Base-by-base conservation (phyloP, 73 alveolate genomes). In the Urostyla sp. region DNA sequence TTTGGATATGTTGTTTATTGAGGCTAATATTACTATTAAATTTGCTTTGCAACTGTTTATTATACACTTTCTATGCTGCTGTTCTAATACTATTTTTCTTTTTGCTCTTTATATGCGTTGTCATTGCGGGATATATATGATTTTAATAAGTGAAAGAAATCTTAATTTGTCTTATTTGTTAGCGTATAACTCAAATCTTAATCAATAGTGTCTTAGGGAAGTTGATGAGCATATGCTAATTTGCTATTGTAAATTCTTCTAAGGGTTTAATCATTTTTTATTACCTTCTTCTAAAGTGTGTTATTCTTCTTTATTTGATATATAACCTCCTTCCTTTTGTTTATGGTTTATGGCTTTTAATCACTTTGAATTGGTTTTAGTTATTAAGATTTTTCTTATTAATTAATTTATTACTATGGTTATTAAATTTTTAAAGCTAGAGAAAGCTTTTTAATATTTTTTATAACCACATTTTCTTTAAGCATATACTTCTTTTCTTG, bases 151-250 rank as follows among this genome's bases (percentile, higher is more conserved):
- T 69, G 72, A 30, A 69, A 69, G 72, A 69, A 69, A 20, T 69
- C 83, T 36, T 69, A 16, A 35, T 69, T 69, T 5, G 67, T 28
- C 35, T 69, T 69, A 49, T 69, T 56, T 6, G 69, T 69, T 24
- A 69, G 31, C 27, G 83, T 69, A 46, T 24, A 69, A 4, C 66
- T 37, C 16, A 69, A 31, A 20, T 69, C 83, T 28, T 69, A 6
- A 28, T 63, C 79, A 6, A 63, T 63, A 8, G n/a, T 13, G 44
- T 38, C 24, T 28, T 6, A 13, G 2, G 79, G 21, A 3, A 53
- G 27, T 27, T 69, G 55, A 27, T 48, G 69, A 30, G 44, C 40
- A 23, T 69, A 69, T 31, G 16, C 8, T 5, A 49, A 24, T 27
- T 54, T 57, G n/a, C n/a, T n/a, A n/a, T 69, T 69, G 55, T 4